phyloP scores from a whole-genome alignment of 495 filamentous ascomycete species.

The Aspergillus asperescens region DNA sequence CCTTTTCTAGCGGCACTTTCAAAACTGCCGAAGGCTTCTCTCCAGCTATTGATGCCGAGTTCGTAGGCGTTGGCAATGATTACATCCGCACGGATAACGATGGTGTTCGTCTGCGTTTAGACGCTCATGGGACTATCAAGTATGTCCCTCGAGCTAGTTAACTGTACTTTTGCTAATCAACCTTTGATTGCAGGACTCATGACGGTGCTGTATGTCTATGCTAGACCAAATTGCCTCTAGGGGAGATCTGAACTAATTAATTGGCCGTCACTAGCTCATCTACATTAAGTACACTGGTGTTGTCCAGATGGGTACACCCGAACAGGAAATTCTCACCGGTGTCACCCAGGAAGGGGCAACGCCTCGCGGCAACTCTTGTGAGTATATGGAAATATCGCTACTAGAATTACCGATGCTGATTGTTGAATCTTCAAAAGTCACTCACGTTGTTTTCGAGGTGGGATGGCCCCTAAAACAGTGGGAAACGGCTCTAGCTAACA shows the following conservation, averaged over 20 bases:
- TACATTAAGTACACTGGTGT: constrained; percentile 50
- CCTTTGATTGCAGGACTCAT: constrained; percentile 16
- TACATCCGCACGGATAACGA: constrained; percentile 48
- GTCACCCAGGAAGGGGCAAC: constrained; percentile 46
- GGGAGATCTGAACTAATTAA: not conserved
- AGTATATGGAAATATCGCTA: constrained; percentile 20
- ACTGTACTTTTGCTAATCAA: not conserved
- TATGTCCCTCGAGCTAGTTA: constrained; percentile 11
- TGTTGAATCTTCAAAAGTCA: constrained; percentile 31
- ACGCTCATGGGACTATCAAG: constrained; percentile 46
- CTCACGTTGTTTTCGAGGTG: constrained; percentile 48
- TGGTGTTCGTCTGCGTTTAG: constrained; percentile 43
- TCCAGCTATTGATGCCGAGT: constrained; percentile 42
- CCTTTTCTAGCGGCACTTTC: constrained; percentile 41
- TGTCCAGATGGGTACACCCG: constrained; percentile 31
- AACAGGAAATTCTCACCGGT: constrained; percentile 40
- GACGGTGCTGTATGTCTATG: constrained; percentile 24
- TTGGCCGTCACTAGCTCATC: constrained; percentile 25
- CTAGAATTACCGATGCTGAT: not conserved
- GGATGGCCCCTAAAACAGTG: constrained; percentile 9
- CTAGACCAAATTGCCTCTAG: not conserved
- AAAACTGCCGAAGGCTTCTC: constrained; percentile 38
- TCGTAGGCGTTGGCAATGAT: constrained; percentile 45
- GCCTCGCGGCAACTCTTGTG: constrained; percentile 52
- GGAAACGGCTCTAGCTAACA: not conserved